Evolutionary conservation across 2,329 filamentous ascomycete genomes (phyloP).

Genomic region (Diaporthe australafricana): DNA sequence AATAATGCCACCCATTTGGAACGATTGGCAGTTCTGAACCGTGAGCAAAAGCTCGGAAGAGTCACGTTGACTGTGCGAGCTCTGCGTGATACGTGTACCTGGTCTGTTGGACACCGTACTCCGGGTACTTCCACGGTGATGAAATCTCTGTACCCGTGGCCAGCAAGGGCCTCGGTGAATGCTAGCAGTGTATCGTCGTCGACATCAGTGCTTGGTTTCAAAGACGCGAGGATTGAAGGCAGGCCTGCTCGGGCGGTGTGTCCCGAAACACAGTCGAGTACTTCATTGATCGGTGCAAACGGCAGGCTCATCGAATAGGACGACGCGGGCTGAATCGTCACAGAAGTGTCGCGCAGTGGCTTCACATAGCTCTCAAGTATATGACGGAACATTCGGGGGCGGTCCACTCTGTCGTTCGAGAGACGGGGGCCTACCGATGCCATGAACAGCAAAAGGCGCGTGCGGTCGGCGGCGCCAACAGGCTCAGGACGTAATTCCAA

Average conservation of each 20-base stretch:
- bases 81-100: too few species aligned
- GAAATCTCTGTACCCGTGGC: background rate
- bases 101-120: too few species aligned
- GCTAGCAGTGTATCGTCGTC: background rate
- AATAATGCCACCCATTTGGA: background rate
- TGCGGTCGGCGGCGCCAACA: rapidly evolving
- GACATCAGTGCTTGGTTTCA: background rate
- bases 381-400: background rate
- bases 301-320: too few species aligned
- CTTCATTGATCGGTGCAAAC: background rate
- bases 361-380: background rate
- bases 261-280: too few species aligned
- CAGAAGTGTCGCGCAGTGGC: too few species aligned
- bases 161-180: background rate
- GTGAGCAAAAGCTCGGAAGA: background rate
- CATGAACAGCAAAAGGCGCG: background rate
- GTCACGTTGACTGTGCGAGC: background rate
- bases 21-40: background rate
- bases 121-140: too few species aligned
- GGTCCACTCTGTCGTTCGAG: background rate
- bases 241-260: rapidly evolving
- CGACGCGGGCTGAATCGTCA: too few species aligned
- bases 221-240: rapidly evolving
- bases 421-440: background rate
- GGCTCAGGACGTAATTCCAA: rapidly evolving